Base-by-base conservation (phyloP, 176 grass and related monocot genomes). In the Zizania latifolia region DNA sequence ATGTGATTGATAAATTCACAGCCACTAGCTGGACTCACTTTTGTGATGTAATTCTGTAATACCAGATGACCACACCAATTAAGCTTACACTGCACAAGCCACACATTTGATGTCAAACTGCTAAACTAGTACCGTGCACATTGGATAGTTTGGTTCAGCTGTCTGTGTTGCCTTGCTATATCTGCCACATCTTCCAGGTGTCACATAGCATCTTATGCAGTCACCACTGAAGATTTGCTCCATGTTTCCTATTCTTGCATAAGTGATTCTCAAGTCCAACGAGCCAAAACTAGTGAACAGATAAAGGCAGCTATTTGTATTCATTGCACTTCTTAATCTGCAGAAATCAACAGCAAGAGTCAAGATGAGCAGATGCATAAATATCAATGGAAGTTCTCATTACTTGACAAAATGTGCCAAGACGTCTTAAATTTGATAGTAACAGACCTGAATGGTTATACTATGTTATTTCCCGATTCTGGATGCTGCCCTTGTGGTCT, bases 381-480 rank as follows among this genome's bases (percentile, higher is more conserved):
- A 62, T 2, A 75, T 43, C 33, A 44, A 16, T 28, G 11, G 4
- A 60, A 53, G 40, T 62, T 80, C 13, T 33, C 23, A 24, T 24
- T 33, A 0, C 2, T 39, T 5, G 51, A 67, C 24, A 13, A 5
- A 33, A 58, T 40, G 26, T 27, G 14, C 68, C 0, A 8, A 45
- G 1, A 10, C 12, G 38, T n/a, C 22, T 58, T 71, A 1, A 32
- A 32, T 32, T 59, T 54, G 7, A 15, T 16, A 8, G 21, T 62
- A 13, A 56, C 41, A 61, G 62, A 88, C 86, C 86, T 83, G 34
- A 69, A 70, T 69, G 62, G 54, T 88, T 62, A 88, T 34, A 75
- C 81, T 14, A 50, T 57, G 58, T 79, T 60, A 12, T 77, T 66
- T 2, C 70, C 90, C 62, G 90, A 77, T 67, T 89, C 75, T 32